A percentile compares a stretch with the other conserved stretches of the same genome.
Evolutionary conservation across 2,329 filamentous ascomycete species (phyloP).

Genomic region (Chaetomiaceae sp.): DNA sequence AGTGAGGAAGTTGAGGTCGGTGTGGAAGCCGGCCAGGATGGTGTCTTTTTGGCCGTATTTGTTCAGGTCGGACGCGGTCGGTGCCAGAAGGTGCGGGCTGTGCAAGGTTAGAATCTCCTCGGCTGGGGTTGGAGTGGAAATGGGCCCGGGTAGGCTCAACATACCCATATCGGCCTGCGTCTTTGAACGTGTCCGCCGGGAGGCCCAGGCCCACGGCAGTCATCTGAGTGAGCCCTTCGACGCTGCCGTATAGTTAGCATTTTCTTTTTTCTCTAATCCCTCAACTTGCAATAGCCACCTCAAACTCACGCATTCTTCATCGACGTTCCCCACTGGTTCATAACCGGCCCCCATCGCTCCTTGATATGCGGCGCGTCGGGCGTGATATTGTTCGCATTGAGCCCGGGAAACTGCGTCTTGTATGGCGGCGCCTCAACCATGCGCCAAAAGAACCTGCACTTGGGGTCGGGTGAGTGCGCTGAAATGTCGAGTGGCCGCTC

Average conservation of each 20-base stretch:
- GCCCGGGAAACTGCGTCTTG: slow-evolving; percentile 49
- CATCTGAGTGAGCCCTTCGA: slow-evolving; percentile 56
- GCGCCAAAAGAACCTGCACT: slow-evolving; percentile 61
- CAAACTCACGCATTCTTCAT: slow-evolving; percentile 59
- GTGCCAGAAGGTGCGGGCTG: slow-evolving; percentile 58
- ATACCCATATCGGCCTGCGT: slow-evolving; percentile 53
- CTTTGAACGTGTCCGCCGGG: slow-evolving; percentile 48
- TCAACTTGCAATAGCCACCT: not conserved
- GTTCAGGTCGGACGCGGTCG: slow-evolving; percentile 54
- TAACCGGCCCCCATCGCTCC: slow-evolving; percentile 49
- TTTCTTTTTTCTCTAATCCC: not conserved
- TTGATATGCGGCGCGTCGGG: slow-evolving; percentile 47
- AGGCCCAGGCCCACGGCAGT: slow-evolving; percentile 53
- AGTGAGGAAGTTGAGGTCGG: slow-evolving; percentile 61
- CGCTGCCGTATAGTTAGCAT: slow-evolving; percentile 32
- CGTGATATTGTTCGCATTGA: slow-evolving; percentile 53
- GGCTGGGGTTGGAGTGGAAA: not conserved
- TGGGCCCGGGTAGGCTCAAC: too few relatives aligned
- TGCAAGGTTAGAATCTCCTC: not conserved
- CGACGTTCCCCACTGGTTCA: slow-evolving; percentile 55
- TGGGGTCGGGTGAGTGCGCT: slow-evolving; percentile 55
- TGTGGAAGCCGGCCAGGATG: slow-evolving; percentile 60
- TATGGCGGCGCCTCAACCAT: slow-evolving; percentile 53
- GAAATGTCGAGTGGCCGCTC: slow-evolving; percentile 56
- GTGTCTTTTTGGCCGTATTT: slow-evolving; percentile 52